Conservation (phyloP, 345 rosid genomes). For the Euphorbia pulcherrima region DNA sequence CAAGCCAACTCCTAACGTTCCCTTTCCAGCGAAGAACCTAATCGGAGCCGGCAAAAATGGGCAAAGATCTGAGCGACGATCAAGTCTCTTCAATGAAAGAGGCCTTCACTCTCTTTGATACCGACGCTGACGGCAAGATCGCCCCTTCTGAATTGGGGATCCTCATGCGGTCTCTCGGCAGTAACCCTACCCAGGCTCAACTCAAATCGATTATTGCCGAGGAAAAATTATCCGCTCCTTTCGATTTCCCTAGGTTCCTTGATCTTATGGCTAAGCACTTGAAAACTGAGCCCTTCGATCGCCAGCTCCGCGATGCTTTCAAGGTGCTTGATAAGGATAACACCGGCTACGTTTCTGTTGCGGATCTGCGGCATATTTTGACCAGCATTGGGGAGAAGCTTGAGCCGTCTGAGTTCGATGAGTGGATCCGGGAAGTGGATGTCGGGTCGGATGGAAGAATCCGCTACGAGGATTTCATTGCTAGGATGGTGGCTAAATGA, state of each 20-base stretch:
- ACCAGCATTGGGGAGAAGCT: slow-evolving; percentile 93
- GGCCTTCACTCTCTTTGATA: slow-evolving; percentile 93
- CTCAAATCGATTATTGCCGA: slow-evolving; percentile 63
- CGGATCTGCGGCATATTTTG: slow-evolving; percentile 88
- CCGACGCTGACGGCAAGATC: slow-evolving; percentile 89
- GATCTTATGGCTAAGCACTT: slow-evolving; percentile 91
- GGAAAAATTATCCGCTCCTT: slow-evolving; percentile 70
- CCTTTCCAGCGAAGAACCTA: slow-evolving; percentile 13
- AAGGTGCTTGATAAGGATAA: slow-evolving; percentile 89
- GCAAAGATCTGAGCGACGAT: slow-evolving; percentile 79
- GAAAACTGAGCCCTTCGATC: slow-evolving; percentile 90
- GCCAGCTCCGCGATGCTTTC: slow-evolving; percentile 95
- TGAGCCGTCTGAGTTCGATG: slow-evolving; percentile 90
- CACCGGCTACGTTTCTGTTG: slow-evolving; percentile 82
- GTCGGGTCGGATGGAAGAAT: slow-evolving; percentile 90
- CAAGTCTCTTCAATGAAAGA: slow-evolving; percentile 97
- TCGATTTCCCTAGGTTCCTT: slow-evolving; percentile 82
- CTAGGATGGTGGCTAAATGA: slow-evolving; percentile 98
- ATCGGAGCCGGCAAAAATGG: slow-evolving; percentile 39
- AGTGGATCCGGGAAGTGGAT: slow-evolving; percentile 98
- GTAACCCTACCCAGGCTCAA: slow-evolving; percentile 97
- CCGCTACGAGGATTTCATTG: slow-evolving; percentile 88
- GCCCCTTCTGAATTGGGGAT: slow-evolving; percentile 93
- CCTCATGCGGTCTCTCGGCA: slow-evolving; percentile 94
- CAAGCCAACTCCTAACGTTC: too few relatives aligned